A percentile compares a stretch with the other conserved stretches of the same genome.
phyloP scores from a whole-genome alignment of 805 yeast species.

The Lipomyces kockii region DNA sequence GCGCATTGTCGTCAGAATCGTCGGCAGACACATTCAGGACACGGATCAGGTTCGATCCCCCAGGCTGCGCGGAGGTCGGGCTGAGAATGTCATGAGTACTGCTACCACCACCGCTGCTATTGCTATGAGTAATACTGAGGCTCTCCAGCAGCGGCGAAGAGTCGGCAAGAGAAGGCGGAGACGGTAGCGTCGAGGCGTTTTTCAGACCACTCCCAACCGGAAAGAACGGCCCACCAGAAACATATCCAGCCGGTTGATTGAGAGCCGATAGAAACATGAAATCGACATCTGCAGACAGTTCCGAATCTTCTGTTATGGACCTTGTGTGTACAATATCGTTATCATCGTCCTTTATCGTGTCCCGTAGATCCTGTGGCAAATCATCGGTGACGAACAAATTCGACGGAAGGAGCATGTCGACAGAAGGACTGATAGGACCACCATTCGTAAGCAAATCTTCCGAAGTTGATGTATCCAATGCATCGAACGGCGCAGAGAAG shows the following conservation, averaged over 20 bases:
- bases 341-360: not conserved
- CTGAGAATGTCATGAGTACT: not conserved
- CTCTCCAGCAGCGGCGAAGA: constrained; percentile 12
- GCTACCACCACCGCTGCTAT: constrained; percentile 12
- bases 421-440: constrained; percentile 45
- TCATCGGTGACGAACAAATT: constrained; percentile 41
- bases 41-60: constrained; percentile 18
- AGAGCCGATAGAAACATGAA: constrained; percentile 1
- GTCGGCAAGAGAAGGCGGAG: constrained; percentile 11
- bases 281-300: not conserved
- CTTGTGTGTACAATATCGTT: not conserved
- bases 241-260: not conserved
- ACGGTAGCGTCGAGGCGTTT: not conserved
- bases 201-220: constrained; percentile 14
- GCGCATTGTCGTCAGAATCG: constrained; percentile 12
- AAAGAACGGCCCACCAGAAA: constrained; percentile 1
- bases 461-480: constrained; percentile 3
- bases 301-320: constrained; percentile 9
- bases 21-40: constrained; percentile 18
- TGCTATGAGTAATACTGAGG: constrained; percentile 11
- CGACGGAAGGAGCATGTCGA: constrained; percentile 48
- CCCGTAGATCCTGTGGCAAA: constrained; percentile 5
- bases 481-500: constrained; percentile 20
- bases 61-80: not conserved
- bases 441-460: constrained; percentile 37